A percentile compares a stretch with the other conserved stretches of the same genome.
phyloP scores from a whole-genome alignment of 192 early-diverging fungal species.

The Backusella morwellensis region DNA sequence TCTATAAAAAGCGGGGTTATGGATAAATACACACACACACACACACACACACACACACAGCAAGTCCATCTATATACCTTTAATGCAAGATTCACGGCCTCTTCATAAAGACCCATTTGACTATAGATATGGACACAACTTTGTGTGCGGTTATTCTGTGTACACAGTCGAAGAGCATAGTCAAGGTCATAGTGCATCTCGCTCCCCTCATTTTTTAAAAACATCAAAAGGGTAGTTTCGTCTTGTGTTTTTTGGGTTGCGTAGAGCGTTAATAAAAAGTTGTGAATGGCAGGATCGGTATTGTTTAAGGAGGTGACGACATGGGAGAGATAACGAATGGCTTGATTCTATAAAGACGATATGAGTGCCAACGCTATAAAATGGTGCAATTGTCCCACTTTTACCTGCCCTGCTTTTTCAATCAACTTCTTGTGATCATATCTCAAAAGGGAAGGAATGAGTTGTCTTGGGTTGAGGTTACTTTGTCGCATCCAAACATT shows the following conservation, averaged over 20 bases:
- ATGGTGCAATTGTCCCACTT: background rate
- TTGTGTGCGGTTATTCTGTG: conserved; percentile 75
- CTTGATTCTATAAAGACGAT: conserved; percentile 63
- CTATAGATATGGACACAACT: conserved; percentile 91
- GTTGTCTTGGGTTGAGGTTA: conserved; percentile 74
- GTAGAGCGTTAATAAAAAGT: conserved; percentile 84
- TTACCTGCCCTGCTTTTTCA: conserved; percentile 35
- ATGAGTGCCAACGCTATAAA: too few relatives aligned
- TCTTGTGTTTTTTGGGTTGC: conserved; percentile 63
- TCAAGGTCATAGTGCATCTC: conserved; percentile 87
- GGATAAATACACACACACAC: background rate
- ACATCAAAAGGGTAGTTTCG: conserved; percentile 71
- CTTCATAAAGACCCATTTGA: conserved; percentile 83
- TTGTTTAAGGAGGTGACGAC: conserved; percentile 75
- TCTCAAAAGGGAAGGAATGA: conserved; percentile 87
- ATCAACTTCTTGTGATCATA: conserved; percentile 59
- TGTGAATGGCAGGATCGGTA: conserved; percentile 89
- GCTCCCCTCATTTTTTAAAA: conserved; percentile 72
- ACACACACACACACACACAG: background rate
- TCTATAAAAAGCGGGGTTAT: conserved; percentile 34
- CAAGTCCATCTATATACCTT: conserved; percentile 47
- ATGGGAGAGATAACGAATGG: conserved; percentile 84
- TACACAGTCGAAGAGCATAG: conserved; percentile 90
- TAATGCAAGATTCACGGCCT: conserved; percentile 89
- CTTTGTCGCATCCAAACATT: conserved; percentile 85